Evolutionary conservation across 2,329 filamentous ascomycete genomes (phyloP).

Genomic region (Aspergillus jensenii): DNA sequence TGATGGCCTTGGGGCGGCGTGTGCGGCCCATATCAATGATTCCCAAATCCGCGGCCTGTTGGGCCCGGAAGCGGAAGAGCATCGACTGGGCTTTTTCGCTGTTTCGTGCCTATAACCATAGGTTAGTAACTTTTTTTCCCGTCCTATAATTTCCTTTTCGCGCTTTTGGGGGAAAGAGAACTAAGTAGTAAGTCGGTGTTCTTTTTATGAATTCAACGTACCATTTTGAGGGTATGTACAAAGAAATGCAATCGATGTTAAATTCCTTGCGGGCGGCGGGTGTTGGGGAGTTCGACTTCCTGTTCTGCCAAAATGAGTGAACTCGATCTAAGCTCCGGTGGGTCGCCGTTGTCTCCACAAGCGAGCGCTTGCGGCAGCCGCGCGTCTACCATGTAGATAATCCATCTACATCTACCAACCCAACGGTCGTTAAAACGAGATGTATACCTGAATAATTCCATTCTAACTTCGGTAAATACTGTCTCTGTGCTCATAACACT

Average conservation of each 20-base stretch:
- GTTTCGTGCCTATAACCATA: conserved; percentile 72
- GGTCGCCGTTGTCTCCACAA: conserved; percentile 18
- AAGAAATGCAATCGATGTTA: conserved; percentile 14
- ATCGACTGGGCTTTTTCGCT: conserved; percentile 99
- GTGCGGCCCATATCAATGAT: conserved; percentile 92
- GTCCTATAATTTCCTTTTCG: not conserved
- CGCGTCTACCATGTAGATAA: conserved; percentile 15
- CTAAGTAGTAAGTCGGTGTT: not conserved
- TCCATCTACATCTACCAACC: too few relatives aligned
- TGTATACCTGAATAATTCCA: not conserved
- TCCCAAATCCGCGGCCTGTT: conserved; percentile 91
- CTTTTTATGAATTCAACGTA: conserved; percentile 13
- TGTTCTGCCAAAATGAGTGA: conserved; percentile 19
- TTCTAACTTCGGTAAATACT: not conserved
- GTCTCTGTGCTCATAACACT: too few relatives aligned
- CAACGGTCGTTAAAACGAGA: not conserved
- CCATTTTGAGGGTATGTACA: conserved; percentile 29
- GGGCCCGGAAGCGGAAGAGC: conserved; percentile 99
- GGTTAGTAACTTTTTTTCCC: conserved; percentile 18
- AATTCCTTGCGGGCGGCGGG: not conserved
- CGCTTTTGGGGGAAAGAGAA: not conserved
- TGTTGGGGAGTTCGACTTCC: conserved; percentile 18
- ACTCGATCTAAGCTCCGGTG: conserved; percentile 22
- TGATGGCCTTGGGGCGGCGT: conserved; percentile 87
- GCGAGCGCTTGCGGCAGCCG: conserved; percentile 28